Evolutionary conservation across 441 rosid genomes (phyloP).

Genomic region (Adansonia gregorii): DNA sequence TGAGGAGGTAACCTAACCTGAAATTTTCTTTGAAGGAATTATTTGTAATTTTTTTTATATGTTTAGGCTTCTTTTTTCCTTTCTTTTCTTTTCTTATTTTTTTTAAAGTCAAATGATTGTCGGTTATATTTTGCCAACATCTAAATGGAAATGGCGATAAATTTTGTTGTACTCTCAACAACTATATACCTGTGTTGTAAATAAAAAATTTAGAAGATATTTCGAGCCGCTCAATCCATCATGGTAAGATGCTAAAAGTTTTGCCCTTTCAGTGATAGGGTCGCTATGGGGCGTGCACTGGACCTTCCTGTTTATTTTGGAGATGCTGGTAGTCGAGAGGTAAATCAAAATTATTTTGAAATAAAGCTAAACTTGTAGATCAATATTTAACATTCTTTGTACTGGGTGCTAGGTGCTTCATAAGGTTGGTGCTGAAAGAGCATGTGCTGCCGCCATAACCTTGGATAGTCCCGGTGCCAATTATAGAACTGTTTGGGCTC

Average conservation of each 20-base stretch:
- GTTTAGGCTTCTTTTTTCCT: background rate
- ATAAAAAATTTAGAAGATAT: slow-evolving; percentile 13
- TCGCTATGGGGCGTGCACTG: slow-evolving; percentile 89
- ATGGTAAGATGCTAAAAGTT: slow-evolving; percentile 14
- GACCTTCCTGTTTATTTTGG: slow-evolving; percentile 98
- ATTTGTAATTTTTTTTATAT: background rate
- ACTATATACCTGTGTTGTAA: background rate
- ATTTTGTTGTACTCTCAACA: background rate
- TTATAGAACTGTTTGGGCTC: slow-evolving; percentile 98
- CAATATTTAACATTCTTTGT: slow-evolving; percentile 32
- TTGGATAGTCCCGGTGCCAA: slow-evolving; percentile 97
- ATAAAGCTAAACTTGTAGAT: slow-evolving; percentile 23
- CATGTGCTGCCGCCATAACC: slow-evolving; percentile 96
- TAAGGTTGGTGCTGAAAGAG: slow-evolving; percentile 95
- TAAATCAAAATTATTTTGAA: slow-evolving; percentile 35
- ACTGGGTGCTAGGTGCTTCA: slow-evolving; percentile 75
- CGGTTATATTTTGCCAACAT: slow-evolving; percentile 16
- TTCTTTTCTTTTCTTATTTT: background rate
- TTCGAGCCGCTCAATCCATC: slow-evolving; percentile 8
- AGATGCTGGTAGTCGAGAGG: slow-evolving; percentile 98
- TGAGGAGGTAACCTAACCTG: slow-evolving; percentile 78
- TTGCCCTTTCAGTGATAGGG: slow-evolving; percentile 82
- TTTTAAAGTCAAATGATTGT: background rate
- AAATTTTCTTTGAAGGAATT: slow-evolving; percentile 10
- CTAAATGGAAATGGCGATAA: background rate